These are phyloP conservation scores for Gonapodya prolifera DNA, from an alignment of 192 early-diverging fungal species.

Conservation along the genomic window DNA sequence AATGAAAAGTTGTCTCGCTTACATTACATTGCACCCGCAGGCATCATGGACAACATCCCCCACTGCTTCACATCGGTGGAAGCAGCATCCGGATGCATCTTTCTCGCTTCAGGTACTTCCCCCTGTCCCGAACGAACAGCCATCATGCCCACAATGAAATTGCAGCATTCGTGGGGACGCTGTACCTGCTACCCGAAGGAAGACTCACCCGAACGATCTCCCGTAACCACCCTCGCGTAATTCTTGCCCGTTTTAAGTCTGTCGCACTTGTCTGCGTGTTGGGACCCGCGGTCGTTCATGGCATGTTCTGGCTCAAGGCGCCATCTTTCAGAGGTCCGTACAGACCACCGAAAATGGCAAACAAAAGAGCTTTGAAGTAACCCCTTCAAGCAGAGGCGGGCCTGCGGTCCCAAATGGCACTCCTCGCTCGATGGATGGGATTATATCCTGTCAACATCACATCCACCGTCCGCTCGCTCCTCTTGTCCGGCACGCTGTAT, in stretches of 20 bases:
- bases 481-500: slow-evolving; percentile 35
- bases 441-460: slow-evolving; percentile 5
- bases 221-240: slow-evolving; percentile 39
- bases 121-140: neutral
- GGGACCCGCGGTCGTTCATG: slow-evolving; percentile 16
- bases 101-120: neutral
- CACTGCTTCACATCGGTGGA: neutral
- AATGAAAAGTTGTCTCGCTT: no score
- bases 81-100: neutral
- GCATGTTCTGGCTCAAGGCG: slow-evolving; percentile 11
- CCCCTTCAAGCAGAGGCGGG: neutral
- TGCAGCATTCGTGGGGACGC: slow-evolving; percentile 32
- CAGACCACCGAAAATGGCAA: neutral
- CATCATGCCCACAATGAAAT: neutral
- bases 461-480: slow-evolving; percentile 16
- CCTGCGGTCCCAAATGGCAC: neutral
- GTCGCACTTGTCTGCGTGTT: slow-evolving; percentile 25
- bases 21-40: no score
- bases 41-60: no score
- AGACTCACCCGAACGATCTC: slow-evolving; percentile 8
- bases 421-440: slow-evolving; percentile 11
- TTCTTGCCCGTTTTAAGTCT: slow-evolving; percentile 32
- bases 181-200: slow-evolving; percentile 30
- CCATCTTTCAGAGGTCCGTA: neutral
- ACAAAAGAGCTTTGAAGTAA: neutral